Evolutionary conservation across 1,284 basidiomycete species (phyloP).

Genomic region (Irpex sp.): DNA sequence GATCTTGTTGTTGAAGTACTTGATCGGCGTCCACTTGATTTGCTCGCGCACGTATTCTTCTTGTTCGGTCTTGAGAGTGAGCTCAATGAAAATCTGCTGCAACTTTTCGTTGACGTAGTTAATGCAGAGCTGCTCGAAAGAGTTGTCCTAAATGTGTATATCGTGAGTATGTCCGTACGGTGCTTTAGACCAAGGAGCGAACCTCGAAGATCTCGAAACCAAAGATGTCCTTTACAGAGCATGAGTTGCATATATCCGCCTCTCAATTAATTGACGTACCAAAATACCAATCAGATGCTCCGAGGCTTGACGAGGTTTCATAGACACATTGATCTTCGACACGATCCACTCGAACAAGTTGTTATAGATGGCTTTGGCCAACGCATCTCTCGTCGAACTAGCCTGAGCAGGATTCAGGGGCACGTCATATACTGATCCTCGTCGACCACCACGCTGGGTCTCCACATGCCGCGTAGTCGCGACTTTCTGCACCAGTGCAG

Average conservation of each 20-base stretch:
- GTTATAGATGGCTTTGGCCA: conserved; percentile 97
- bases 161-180: background rate
- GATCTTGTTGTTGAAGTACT: conserved; percentile 95
- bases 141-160: conserved; percentile 70
- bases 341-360: conserved; percentile 99
- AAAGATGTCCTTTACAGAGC: conserved; percentile 75
- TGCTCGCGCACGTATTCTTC: conserved; percentile 98
- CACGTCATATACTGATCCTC: conserved; percentile 96
- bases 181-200: conserved; percentile 7
- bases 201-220: conserved; percentile 98
- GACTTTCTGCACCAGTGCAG: conserved; percentile 77
- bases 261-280: conserved; percentile 33
- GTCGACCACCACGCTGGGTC: conserved; percentile 85
- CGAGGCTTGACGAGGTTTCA: conserved; percentile 77
- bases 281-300: conserved; percentile 94
- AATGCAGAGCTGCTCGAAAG: conserved; percentile 98
- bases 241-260: background rate
- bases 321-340: conserved; percentile 90
- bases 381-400: conserved; percentile 81
- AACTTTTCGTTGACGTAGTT: conserved; percentile 99
- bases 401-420: conserved; percentile 95
- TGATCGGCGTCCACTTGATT: conserved; percentile 99
- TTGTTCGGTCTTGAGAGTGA: conserved; percentile 98
- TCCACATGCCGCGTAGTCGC: conserved; percentile 87
- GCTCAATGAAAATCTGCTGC: conserved; percentile 98